Evolutionary conservation across 108 stramenopile species (phyloP), one percentile per base, ranked within the genome.

Genomic region (Nannochloropsis granulata): DNA sequence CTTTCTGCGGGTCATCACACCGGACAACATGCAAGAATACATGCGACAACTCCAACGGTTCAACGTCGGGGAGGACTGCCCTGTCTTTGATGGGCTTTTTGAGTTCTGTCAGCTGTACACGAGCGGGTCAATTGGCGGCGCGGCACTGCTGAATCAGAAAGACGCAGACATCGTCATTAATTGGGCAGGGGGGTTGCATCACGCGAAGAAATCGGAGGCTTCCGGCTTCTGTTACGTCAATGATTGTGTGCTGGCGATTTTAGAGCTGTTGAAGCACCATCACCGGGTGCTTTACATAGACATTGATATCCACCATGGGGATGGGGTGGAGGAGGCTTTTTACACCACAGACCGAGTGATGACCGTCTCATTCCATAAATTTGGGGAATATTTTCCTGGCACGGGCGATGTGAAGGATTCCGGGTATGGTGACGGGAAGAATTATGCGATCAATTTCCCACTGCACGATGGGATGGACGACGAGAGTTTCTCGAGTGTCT

Each of bases 231-330:
- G 98, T 90, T 99, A 98, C 91, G 95, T 99, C 85, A 99, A 99
- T 90, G 98, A 99, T 89, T 97, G 96, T 86, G 98, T 99, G 43
- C 86, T 99, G 85, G 97, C 95, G 43, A 99, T 99, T 90, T 91
- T 99, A 44, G 97, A 99, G 91, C 89, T 99, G 82, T 91, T 99
- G 84, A 99, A 99, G 93, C 92, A 94, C 83, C 97, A 99, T 87
- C 95, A 96, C 84, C 93, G 98, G 79, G 98, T 99, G 23, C 95
- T 99, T n/a, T 99, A 99, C 91, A 96, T 99, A 86, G 98, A 99
- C 91, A 99, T 99, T 91, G 98, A 99, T 89, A 97, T 99, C 80
- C 98, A 99, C 92, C 98, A 99, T 85, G 97, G 95, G 16, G 97
- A 99, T 87, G 98, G 98, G 24, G 96, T 98, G 24, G 97, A 88